Percentiles rank a stretch among this genome's conserved stretches.
phyloP scores from a whole-genome alignment of 371 early-diverging fungal species.

The Gilbertella persicaria region DNA sequence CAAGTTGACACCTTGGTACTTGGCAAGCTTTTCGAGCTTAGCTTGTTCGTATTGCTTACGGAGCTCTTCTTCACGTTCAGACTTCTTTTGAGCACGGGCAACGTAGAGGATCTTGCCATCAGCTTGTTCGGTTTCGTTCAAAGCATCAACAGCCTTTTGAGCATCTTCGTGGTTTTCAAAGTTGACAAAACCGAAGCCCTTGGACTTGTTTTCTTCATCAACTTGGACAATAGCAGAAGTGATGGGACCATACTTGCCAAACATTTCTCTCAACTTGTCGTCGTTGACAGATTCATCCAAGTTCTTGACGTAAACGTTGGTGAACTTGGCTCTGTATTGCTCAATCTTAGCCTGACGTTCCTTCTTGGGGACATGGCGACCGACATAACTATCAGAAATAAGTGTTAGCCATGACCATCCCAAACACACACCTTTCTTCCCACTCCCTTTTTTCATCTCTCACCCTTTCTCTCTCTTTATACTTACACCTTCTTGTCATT shows the following conservation, averaged over 20 bases:
- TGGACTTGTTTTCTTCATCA: conserved; percentile 83
- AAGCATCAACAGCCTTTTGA: conserved; percentile 86
- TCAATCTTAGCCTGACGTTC: conserved; percentile 95
- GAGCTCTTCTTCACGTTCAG: conserved; percentile 97
- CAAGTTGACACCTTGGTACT: conserved; percentile 98
- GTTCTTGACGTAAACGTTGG: conserved; percentile 99
- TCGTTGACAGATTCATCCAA: conserved; percentile 84
- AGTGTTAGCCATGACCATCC: neutral
- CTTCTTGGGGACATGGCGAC: conserved; percentile 90
- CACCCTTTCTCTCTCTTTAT: conserved; percentile 4
- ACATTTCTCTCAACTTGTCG: conserved; percentile 83
- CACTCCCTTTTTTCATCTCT: conserved; percentile 1
- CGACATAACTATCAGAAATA: conserved; percentile 64
- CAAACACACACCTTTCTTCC: neutral
- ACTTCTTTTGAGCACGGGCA: conserved; percentile 98
- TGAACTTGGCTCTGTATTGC: conserved; percentile 89
- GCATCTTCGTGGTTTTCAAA: conserved; percentile 94
- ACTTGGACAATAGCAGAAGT: conserved; percentile 79
- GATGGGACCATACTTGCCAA: conserved; percentile 84
- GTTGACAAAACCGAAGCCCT: conserved; percentile 98
- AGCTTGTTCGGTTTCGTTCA: conserved; percentile 88
- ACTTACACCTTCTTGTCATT: conserved; percentile 92
- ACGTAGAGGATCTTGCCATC: conserved; percentile 94
- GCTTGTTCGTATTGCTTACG: conserved; percentile 91
- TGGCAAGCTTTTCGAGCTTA: conserved; percentile 92